Evolutionary conservation across 768 basidiomycete genomes (phyloP).

Genomic region (Xerocomellus amylosporus): DNA sequence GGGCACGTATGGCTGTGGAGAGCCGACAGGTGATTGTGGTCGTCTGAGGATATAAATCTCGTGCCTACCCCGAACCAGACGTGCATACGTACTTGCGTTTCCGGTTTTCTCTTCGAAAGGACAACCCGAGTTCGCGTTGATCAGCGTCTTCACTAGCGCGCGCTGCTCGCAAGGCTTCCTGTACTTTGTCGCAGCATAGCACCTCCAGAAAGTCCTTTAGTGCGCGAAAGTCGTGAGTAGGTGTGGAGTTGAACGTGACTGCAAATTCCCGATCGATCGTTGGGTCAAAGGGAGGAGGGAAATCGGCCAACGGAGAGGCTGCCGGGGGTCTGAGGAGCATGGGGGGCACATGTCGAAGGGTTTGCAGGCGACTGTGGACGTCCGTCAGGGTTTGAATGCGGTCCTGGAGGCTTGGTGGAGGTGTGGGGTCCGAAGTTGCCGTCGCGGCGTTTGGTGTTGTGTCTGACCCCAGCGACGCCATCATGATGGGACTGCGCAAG

Average conservation of each 20-base stretch:
- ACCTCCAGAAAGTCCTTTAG: constrained; percentile 47
- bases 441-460: neutral
- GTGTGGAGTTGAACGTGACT: constrained; percentile 27
- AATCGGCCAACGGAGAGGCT: constrained; percentile 22
- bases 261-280: constrained; percentile 29
- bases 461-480: constrained; percentile 8
- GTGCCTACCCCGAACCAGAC: neutral
- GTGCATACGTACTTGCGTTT: constrained; percentile 52
- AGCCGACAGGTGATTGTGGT: constrained; percentile 51
- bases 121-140: constrained; percentile 44
- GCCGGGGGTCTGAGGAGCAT: constrained; percentile 42
- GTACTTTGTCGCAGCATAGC: constrained; percentile 49
- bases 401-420: constrained; percentile 33
- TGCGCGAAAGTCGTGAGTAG: constrained; percentile 43
- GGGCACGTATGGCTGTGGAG: constrained; percentile 56
- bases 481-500: neutral
- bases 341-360: constrained; percentile 46
- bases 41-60: constrained; percentile 34
- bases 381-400: constrained; percentile 49
- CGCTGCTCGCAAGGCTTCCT: constrained; percentile 56
- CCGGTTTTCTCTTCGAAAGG: constrained; percentile 47
- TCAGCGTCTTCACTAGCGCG: constrained; percentile 54
- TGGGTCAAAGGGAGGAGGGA: constrained; percentile 27
- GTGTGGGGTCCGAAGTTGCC: neutral
- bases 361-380: constrained; percentile 42